phyloP scores from a whole-genome alignment of 768 basidiomycete genomes.

The Clitopilus hobsonii region DNA sequence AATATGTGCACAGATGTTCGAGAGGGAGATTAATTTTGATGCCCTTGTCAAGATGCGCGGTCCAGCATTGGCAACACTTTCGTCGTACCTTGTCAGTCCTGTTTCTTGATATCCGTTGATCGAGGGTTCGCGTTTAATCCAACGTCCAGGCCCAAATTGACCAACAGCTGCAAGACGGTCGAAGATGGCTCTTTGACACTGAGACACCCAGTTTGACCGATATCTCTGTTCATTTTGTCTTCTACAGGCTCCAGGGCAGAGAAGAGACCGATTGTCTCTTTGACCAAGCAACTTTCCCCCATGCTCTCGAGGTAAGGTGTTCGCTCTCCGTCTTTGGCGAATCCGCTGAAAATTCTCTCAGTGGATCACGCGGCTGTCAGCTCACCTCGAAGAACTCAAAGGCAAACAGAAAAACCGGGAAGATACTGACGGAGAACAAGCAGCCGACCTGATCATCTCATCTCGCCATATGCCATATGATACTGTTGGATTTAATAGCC shows the following conservation, averaged over 20 bases:
- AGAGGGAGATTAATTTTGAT: not conserved
- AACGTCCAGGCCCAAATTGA: conserved; percentile 23
- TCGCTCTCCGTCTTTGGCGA: not conserved
- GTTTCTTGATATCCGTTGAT: not conserved
- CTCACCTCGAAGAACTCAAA: conserved; percentile 24
- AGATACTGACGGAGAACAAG: conserved; percentile 34
- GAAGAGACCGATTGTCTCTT: conserved; percentile 29
- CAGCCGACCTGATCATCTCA: conserved; percentile 34
- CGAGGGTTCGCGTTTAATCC: not conserved
- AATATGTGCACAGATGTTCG: not conserved
- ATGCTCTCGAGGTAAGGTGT: conserved; percentile 32
- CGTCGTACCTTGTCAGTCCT: conserved; percentile 42
- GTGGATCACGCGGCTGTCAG: conserved; percentile 44
- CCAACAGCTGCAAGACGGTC: conserved; percentile 43
- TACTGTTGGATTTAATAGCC: conserved; percentile 38
- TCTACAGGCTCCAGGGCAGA: conserved; percentile 38
- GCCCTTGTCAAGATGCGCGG: not conserved
- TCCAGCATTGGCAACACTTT: conserved; percentile 29
- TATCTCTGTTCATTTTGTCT: conserved; percentile 43
- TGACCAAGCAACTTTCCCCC: conserved; percentile 32
- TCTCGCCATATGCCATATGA: conserved; percentile 25
- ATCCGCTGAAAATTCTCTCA: conserved; percentile 11
- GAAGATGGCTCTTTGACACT: conserved; percentile 57
- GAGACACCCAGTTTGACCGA: conserved; percentile 47
- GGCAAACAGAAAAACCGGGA: conserved; percentile 17